Base-by-base conservation (phyloP, 192 early-diverging fungal species). In the Coemansia sp. region DNA sequence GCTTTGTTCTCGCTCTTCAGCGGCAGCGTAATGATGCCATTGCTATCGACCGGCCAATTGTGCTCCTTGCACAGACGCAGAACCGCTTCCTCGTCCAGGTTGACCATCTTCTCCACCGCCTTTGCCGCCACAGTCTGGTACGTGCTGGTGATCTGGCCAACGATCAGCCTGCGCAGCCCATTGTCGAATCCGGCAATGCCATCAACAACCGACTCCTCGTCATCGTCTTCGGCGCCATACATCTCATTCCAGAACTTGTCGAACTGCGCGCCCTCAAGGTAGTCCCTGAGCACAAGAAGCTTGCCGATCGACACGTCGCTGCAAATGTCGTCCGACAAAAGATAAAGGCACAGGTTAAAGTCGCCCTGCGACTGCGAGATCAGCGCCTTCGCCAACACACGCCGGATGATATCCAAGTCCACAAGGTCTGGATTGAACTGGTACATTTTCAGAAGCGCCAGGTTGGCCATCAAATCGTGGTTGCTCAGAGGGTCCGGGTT, bases 391-490 rank as follows among this genome's bases (percentile, higher is more conserved):
- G 85, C 84, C 63, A 96, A 85, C 63, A 96, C 91, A 64, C 88
- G 88, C 73, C 78, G 84, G 60, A 95, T 85, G 24, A 90, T 85
- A 61, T 85, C 80, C 20, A 88, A 84, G 73, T 92, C 93, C 60
- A 87, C 72, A 72, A 89, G 85, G 35, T 89, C 76, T 9, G 91
- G 89, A 76, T 96, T 96, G 85, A 97, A 97, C 76, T 97, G 95
- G 85, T 96, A 93, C 83, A 97, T 86, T 74, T 97, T 97, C 55
- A 97, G 87, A 36, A 95, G 85, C 55, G 94, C 94, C 44, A 97
- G 86, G 83, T 94, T 94, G 7, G 95, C 95, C 88, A 90, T 89
- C 70, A 92, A 76, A 85, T 96, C 95, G 76, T 92, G 92, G 66
- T 82, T 76, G 69, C 59, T 75, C 4, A 43, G 45, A 0, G 67